phyloP scores from a whole-genome alignment of 2,329 filamentous ascomycete species.

The Verticillium klebahnii region DNA sequence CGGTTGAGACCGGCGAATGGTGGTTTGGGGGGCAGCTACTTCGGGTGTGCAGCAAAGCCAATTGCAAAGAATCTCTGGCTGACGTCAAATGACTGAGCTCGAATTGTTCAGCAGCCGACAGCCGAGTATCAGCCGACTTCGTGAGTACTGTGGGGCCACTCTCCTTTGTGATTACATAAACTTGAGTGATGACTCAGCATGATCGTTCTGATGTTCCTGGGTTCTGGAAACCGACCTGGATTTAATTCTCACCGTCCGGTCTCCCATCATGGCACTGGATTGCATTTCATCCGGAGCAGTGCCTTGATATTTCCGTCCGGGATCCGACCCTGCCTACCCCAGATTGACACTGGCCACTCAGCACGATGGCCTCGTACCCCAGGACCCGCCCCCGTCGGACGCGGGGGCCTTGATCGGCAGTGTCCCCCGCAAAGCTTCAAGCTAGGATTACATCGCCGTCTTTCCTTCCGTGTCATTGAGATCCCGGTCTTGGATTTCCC shows the following conservation, averaged over 20 bases:
- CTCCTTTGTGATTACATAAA: too few species aligned
- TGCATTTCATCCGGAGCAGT: not conserved
- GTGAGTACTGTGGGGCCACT: too few species aligned
- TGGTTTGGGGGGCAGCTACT: too few species aligned
- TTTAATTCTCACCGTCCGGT: too few species aligned
- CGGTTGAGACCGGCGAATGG: too few species aligned
- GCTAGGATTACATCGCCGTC: not conserved
- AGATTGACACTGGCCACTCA: not conserved
- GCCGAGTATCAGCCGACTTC: not conserved
- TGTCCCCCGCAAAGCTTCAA: not conserved
- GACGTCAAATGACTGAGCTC: not conserved
- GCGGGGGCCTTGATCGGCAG: slow-evolving; percentile 2
- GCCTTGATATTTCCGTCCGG: not conserved
- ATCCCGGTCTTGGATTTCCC: not conserved
- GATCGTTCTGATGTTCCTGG: too few species aligned
- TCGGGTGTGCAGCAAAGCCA: not conserved
- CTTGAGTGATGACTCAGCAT: not conserved
- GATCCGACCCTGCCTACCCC: not conserved
- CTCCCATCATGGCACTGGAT: not conserved
- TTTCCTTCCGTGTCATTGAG: not conserved
- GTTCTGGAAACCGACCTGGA: too few species aligned
- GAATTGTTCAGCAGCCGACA: not conserved
- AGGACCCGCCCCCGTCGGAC: not conserved
- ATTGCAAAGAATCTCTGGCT: not conserved
- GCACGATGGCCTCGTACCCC: not conserved